A percentile compares a stretch with the other conserved stretches of the same genome.
Evolutionary conservation across 805 yeast species (phyloP).

Genomic region (Lachancea sp.): DNA sequence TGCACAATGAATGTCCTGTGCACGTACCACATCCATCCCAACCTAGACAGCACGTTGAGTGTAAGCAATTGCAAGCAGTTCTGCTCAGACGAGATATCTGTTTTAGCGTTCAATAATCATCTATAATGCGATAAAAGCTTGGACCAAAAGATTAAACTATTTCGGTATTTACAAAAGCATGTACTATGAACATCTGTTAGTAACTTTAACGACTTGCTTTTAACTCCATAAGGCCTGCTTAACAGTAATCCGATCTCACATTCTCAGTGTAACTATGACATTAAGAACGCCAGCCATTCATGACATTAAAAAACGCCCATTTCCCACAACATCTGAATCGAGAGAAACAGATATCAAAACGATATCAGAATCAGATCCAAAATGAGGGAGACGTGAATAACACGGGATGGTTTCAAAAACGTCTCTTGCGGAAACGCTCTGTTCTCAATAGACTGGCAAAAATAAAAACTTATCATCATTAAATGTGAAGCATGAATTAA

Average conservation of each 20-base stretch:
- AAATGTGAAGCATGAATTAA: background rate
- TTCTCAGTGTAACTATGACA: slow-evolving; percentile 83
- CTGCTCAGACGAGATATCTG: no score
- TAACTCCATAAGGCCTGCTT: no score
- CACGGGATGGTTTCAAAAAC: slow-evolving; percentile 20
- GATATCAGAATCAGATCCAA: slow-evolving; percentile 10
- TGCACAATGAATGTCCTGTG: no score
- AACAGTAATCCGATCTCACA: background rate
- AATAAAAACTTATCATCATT: slow-evolving; percentile 31
- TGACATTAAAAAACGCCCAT: slow-evolving; percentile 48
- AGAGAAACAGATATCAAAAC: slow-evolving; percentile 19
- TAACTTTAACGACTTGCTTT: no score
- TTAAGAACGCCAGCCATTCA: slow-evolving; percentile 46
- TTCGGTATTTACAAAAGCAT: no score
- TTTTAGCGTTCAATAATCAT: no score
- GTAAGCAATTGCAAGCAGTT: no score
- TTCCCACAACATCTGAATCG: slow-evolving; percentile 8
- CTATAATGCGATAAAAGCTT: no score
- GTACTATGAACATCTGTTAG: no score
- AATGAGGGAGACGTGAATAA: slow-evolving; percentile 4
- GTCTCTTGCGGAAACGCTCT: slow-evolving; percentile 19
- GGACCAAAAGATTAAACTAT: no score
- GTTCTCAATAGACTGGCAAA: slow-evolving; percentile 30
- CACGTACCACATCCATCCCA: no score
- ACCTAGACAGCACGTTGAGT: no score